phyloP scores from a whole-genome alignment of 169 alveolate species.

The Amoebophrya sp. region DNA sequence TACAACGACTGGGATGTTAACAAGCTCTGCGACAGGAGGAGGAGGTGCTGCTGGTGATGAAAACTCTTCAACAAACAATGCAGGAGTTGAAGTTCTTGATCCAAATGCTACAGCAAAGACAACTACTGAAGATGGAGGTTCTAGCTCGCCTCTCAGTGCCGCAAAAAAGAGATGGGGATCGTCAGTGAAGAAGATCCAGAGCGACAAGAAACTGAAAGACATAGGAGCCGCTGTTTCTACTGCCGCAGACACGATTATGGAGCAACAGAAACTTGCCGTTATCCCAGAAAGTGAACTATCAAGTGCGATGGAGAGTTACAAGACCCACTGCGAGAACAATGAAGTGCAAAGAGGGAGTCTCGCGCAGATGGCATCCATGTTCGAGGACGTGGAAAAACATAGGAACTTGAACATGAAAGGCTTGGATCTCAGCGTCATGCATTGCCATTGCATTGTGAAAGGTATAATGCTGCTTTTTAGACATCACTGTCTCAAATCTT shows the following conservation, averaged over 20 bases:
- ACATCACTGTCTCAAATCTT: too few species aligned
- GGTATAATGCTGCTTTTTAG: too few species aligned
- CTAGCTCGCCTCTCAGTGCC: not conserved
- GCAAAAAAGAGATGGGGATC: not conserved
- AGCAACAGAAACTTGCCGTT: not conserved
- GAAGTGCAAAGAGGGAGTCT: not conserved
- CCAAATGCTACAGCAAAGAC: not conserved
- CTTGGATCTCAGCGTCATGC: not conserved
- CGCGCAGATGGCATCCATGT: not conserved
- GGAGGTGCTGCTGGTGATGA: not conserved
- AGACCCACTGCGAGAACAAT: not conserved
- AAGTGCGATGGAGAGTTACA: not conserved
- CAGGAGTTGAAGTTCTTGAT: not conserved
- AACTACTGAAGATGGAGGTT: not conserved
- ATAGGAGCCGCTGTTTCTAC: not conserved
- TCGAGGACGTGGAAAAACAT: not conserved
- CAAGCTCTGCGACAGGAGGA: not conserved
- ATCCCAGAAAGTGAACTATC: not conserved
- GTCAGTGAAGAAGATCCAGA: not conserved
- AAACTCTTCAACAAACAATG: too few species aligned
- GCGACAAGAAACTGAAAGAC: not conserved
- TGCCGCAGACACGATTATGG: not conserved
- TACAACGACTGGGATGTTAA: too few species aligned
- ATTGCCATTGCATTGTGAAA: not conserved
- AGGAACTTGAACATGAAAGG: not conserved